Base-by-base conservation (phyloP, 1,284 basidiomycete genomes). In the Phellinidium pouzarii region DNA sequence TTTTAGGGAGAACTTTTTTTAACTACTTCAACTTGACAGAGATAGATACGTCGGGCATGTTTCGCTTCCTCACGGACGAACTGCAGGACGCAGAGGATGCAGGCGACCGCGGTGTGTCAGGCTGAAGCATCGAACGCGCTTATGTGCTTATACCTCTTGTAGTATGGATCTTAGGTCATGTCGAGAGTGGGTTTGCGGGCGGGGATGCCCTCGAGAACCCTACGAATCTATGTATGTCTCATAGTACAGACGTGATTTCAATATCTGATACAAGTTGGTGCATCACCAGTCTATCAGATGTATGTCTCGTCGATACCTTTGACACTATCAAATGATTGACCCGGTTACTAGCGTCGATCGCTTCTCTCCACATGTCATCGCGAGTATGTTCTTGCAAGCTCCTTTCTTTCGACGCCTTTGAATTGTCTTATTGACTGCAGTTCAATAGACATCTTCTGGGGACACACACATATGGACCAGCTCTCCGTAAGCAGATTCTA, bases 141-240 rank as follows among this genome's bases (percentile, higher is more conserved):
- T 22, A 29, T 14, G 7, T 23, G 17, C 6, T 17, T 23, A 29
- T n/a, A 12, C 12, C 5, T 20, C 2, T 14, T 23, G 7, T 44
- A 86, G 89, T 80, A 0, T 91, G 85, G 84, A 86, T 91, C 54
- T 68, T 91, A 0, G 88, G 86, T 0, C 87, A 91, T 63, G 88
- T 91, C 26, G 65, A 85, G 7, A 76, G 74, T 17, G 89, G 88
- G 17, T 91, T 87, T 84, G 84, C 86, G 59, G 86, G 85, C 12
- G 71, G 74, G 2, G 82, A 87, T 61, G 71, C 79, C 1, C 61
- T 86, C 22, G 61, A 64, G 52, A 80, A 81, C 59, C 74, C 88
- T 61, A 81, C 84, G 57, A 68, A 83, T 71, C 66, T 83, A 65
- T 74, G 90, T 90, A 59, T 62, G 86, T 76, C 3, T 40, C 14